phyloP scores from a whole-genome alignment of 176 grass and related monocot genomes.

The Oryza officinalis region DNA sequence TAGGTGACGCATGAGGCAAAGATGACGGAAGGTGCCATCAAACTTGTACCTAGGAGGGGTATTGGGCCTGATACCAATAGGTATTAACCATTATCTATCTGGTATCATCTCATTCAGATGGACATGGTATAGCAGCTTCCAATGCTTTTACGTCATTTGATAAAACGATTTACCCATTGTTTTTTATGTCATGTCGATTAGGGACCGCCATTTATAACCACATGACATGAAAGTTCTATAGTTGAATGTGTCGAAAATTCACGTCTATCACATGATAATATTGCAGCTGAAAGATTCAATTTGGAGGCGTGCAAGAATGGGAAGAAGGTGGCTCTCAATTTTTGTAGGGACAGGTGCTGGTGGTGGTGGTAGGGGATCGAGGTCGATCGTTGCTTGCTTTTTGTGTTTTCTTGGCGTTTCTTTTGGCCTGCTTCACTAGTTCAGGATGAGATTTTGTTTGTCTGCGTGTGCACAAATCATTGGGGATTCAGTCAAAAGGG shows the following conservation, averaged over 20 bases:
- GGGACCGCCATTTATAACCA: not conserved
- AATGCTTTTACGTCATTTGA: too few relatives aligned
- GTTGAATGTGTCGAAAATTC: too few relatives aligned
- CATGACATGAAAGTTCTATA: not conserved
- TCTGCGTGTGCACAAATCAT: not conserved
- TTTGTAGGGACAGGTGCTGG: not conserved
- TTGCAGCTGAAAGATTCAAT: not conserved
- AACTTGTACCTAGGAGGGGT: too few relatives aligned
- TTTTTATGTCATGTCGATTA: not conserved
- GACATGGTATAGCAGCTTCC: too few relatives aligned
- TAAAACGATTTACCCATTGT: too few relatives aligned
- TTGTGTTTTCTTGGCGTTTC: not conserved
- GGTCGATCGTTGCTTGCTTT: not conserved
- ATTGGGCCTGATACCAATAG: too few relatives aligned
- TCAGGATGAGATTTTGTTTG: not conserved
- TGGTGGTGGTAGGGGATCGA: not conserved
- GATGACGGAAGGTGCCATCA: too few relatives aligned
- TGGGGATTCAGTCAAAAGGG: not conserved
- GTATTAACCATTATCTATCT: too few relatives aligned
- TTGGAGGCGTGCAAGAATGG: not conserved
- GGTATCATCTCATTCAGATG: too few relatives aligned
- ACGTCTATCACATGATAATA: not conserved
- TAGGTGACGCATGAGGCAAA: too few relatives aligned
- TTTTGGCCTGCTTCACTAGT: conserved; percentile 26
- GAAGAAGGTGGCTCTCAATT: not conserved